Evolutionary conservation across 1,139 yeast genomes (phyloP), one percentile per base, ranked within the genome.

Genomic region (Nadsonia starkeyi-henricii): DNA sequence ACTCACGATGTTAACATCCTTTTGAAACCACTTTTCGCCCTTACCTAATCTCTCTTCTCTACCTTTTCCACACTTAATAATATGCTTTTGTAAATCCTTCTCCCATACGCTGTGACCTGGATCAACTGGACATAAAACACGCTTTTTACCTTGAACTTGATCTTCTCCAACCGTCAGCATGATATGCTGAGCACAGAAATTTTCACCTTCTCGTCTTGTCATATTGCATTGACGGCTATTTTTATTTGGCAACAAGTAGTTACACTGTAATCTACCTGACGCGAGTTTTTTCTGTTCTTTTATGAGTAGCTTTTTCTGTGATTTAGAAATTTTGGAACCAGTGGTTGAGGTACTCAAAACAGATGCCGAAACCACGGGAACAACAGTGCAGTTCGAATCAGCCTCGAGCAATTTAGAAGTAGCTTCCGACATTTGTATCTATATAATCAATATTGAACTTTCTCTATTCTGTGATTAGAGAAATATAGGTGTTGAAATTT

Each of bases 101-200:
- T 69, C 69, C 84, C 86, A 79, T 0, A 88, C 78, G 0, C 83
- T 74, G 62, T 88, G 96, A 4, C 75, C 71, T 0, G 81, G 77
- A 59, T 86, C 95, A 36, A 81, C 60, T 0, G 96, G 89, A 63
- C 96, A 88, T 2, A 81, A 77, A 0, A 88, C 71, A 52, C 96
- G 66, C 33, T 66, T 67, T 17, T 67, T 62, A 1, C 62, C 61
- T 23, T 57, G 57, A 1, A 62, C 64, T 28, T 57, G 55, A 39
- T 46, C 48, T 23, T 53, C 51, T 7, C 49, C 54, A 54, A 7
- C 17, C 19, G 41, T 47, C 17, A 49, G 48, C 12, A 54, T 62
- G 20, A 51, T 48, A 60, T 84, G 94, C 55, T 81, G 83, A 2
- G 83, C 76, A 61, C 94, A 84, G 58, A 61, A 81, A 48, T 64